These are phyloP conservation scores for Urochloa ruziziensis DNA, from an alignment of 176 grass and related monocot genomes.

Conservation along the genomic window DNA sequence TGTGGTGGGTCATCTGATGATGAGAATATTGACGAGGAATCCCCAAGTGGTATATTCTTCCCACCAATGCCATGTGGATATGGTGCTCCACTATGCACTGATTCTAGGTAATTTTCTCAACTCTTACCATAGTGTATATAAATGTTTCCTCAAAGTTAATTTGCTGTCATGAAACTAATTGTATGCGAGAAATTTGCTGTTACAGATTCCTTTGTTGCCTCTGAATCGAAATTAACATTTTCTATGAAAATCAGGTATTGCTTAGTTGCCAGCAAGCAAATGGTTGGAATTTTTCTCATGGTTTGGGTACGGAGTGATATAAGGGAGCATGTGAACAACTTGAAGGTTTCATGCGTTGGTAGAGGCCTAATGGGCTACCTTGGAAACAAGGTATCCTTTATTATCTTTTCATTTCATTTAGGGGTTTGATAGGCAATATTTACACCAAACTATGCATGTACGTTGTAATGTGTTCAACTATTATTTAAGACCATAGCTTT, in stretches of 20 bases:
- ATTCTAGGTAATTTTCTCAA: constrained; percentile 51
- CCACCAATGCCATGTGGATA: constrained; percentile 66
- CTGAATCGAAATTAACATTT: constrained; percentile 21
- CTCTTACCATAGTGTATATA: background rate
- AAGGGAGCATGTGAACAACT: constrained; percentile 82
- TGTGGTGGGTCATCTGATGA: constrained; percentile 84
- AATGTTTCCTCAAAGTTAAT: background rate
- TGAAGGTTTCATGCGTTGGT: constrained; percentile 96
- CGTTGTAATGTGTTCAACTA: background rate
- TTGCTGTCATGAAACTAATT: background rate
- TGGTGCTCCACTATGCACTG: constrained; percentile 52
- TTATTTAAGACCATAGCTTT: background rate
- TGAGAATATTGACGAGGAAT: constrained; percentile 87
- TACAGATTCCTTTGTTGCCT: background rate
- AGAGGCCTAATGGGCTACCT: constrained; percentile 98
- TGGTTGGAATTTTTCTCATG: constrained; percentile 96
- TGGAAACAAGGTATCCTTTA: constrained; percentile 75
- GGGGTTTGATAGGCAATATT: too few species aligned
- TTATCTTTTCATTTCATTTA: background rate
- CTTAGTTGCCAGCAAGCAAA: constrained; percentile 93
- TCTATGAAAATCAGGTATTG: constrained; percentile 60
- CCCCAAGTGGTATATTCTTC: constrained; percentile 59
- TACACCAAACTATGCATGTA: too few species aligned
- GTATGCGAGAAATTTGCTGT: background rate
- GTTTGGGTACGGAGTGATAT: constrained; percentile 91